Base-by-base conservation (phyloP, 176 grass and related monocot species). In the Lolium multiflorum region DNA sequence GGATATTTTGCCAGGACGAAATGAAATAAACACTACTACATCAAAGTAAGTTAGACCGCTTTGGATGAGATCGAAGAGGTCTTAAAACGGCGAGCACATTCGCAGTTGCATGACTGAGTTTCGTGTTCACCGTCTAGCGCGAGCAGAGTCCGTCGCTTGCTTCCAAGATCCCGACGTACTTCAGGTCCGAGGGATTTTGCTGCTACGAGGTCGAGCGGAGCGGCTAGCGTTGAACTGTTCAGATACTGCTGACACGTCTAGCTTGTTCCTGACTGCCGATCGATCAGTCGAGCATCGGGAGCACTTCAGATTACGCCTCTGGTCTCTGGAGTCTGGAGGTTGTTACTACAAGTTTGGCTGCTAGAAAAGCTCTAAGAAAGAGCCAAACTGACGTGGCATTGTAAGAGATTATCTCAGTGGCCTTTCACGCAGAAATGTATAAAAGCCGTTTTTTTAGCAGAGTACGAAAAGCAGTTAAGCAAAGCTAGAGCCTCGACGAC, bases 101-200 rank as follows among this genome's bases (percentile, higher is more conserved):
- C 8, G 35, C 48, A 68, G 22, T 66, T 15, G 62, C 62, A 13
- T 24, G 14, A 26, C 14, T 16, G 7, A 20, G 80, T 37, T 39
- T 82, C 64, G 61, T 22, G 31, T 71, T 71, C 15, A 56, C 39
- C 6, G 39, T 41, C 39, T 41, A 9, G 46, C 39, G 20, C 62
- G 16, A 90, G 50, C 10, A 37, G 78, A 43, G 41, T 49, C 43
- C 17, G 43, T 55, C 4, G 31, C 18, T 73, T 51, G n/a, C 72
- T 86, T 90, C 61, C 56, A 83, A 62, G 5, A 24, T 21, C 63
- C 68, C 35, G 52, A 86, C 24, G 49, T 58, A 25, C 83, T 74
- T 82, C 61, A 57, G 1, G 2, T 5, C 64, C 25, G 31, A 16
- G 6, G 26, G 63, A 31, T 8, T 8, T 28, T 41, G 69, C 89